Conservation (phyloP, 2,329 filamentous ascomycete species). For the Chalaropsis ovoidea region DNA sequence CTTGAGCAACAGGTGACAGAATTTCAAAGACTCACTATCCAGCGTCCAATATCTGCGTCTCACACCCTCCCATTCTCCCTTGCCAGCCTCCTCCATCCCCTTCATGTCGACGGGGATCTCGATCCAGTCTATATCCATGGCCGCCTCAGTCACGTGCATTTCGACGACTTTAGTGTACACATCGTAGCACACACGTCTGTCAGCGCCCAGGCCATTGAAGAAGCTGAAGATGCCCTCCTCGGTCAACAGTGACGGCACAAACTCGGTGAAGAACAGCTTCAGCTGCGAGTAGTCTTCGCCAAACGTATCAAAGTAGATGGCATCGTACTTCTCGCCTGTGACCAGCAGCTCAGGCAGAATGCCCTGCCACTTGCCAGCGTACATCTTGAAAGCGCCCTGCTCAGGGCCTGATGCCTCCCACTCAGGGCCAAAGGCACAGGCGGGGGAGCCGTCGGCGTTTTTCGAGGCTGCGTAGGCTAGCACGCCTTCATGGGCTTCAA, state of each 20-base stretch:
- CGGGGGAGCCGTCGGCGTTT: conserved; percentile 29
- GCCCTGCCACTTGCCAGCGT: conserved; percentile 70
- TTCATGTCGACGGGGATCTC: conserved; percentile 62
- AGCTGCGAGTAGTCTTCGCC: conserved; percentile 86
- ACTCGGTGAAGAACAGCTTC: conserved; percentile 77
- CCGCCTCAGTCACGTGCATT: conserved; percentile 79
- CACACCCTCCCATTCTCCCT: conserved; percentile 79
- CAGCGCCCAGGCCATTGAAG: conserved; percentile 85
- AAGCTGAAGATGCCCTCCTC: conserved; percentile 68
- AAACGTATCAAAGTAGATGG: conserved; percentile 96
- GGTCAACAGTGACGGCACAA: conserved; percentile 69
- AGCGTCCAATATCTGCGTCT: conserved; percentile 84
- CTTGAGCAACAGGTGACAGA: conserved; percentile 20
- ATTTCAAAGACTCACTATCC: conserved; percentile 44
- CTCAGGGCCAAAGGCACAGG: conserved; percentile 42
- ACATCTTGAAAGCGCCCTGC: conserved; percentile 61
- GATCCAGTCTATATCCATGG: conserved; percentile 80
- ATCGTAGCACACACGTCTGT: conserved; percentile 87
- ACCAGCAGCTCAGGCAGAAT: conserved; percentile 58
- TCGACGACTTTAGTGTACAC: conserved; percentile 89
- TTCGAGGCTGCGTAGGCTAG: conserved; percentile 49
- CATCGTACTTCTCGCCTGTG: conserved; percentile 63
- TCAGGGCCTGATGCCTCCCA: conserved; percentile 49
- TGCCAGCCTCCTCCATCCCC: conserved; percentile 52
- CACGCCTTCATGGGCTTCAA: conserved; percentile 75